Base-by-base conservation (phyloP, 31 red algal genomes). In the Porphyra umbilicalis region DNA sequence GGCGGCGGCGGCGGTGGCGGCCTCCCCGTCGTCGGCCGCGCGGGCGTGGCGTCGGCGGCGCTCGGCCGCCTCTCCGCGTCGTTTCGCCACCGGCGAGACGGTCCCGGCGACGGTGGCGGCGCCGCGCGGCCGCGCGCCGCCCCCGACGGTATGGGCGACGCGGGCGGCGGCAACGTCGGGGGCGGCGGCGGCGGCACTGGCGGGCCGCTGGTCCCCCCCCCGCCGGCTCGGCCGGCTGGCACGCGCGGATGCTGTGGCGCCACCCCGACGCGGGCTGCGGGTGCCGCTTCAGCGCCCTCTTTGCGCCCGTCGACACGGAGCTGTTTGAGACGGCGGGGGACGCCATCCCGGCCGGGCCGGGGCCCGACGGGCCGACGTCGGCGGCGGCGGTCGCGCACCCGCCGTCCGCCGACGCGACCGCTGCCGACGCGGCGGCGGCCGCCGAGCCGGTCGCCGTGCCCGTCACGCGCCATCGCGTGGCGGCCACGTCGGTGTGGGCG, bases 281-380 rank as follows among this genome's bases (percentile, higher is more conserved):
- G 3, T 92, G 90, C 85, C 76, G 78, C 32, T 92, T 92, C 75
- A 87, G 67, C 38, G 37, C 34, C 35, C 42, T 85, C 4, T 88
- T 87, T 79, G 77, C 36, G n/a, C 77, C 84, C 32, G 29, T 75
- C 18, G 90, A 92, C 9, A 85, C 77, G 68, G 90, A 92, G 75
- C 38, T 92, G 20, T 36, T 78, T 36, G 33, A 34, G 34, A 78
- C 77, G 33, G 77, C 77, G 30, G 34, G 34, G 25, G 77, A 78
- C 30, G 57, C 57, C 20, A 71, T 71, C 57, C 57, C 57, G 20
- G 8, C 57, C 5, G 57, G 57, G 14, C 25, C 57, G 57, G 57
- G 57, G 1, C 6, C 57, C 57, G 57, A 71, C 57, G 18, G 25
- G 6, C 57, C 57, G 2, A 18, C 57, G 25, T 18, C 57, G 7